Evolutionary conservation across 176 grass and related monocot genomes (phyloP).

Genomic region (Chrysopogon serrulatus): DNA sequence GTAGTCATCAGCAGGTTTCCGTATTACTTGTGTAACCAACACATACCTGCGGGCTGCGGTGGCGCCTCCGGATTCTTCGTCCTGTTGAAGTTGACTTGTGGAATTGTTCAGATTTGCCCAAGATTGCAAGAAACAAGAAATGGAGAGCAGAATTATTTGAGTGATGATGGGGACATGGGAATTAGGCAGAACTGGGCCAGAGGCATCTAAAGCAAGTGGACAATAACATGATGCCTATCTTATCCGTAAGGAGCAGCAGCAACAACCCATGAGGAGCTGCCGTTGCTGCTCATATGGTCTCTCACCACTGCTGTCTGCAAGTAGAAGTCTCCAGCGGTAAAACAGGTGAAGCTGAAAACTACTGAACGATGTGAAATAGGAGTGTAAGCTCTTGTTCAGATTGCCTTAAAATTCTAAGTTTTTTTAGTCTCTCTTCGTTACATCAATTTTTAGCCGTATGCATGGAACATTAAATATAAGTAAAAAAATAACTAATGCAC

Average conservation of each 20-base stretch:
- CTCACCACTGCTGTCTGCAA: not conserved
- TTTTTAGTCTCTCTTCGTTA: too few species aligned
- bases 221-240: constrained; percentile 31
- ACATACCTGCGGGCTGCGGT: not conserved
- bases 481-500: too few species aligned
- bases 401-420: too few species aligned
- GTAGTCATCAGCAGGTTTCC: not conserved
- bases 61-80: constrained; percentile 9
- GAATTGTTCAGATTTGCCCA: not conserved
- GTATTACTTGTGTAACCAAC: not conserved
- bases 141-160: not conserved
- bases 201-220: constrained; percentile 16
- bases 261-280: constrained; percentile 1
- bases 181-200: constrained; percentile 19
- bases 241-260: constrained; percentile 27
- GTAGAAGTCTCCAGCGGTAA: not conserved
- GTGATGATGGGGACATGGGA: constrained; percentile 18
- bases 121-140: not conserved
- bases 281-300: not conserved
- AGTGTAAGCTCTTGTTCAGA: too few species aligned
- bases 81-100: not conserved
- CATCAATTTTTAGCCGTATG: too few species aligned
- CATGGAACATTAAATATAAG: too few species aligned
- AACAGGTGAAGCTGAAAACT: not conserved
- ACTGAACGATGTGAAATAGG: not conserved